Evolutionary conservation across 2,329 filamentous ascomycete species (phyloP), one percentile per base, ranked within the genome.

Genomic region (Rhynchosporium agropyri): DNA sequence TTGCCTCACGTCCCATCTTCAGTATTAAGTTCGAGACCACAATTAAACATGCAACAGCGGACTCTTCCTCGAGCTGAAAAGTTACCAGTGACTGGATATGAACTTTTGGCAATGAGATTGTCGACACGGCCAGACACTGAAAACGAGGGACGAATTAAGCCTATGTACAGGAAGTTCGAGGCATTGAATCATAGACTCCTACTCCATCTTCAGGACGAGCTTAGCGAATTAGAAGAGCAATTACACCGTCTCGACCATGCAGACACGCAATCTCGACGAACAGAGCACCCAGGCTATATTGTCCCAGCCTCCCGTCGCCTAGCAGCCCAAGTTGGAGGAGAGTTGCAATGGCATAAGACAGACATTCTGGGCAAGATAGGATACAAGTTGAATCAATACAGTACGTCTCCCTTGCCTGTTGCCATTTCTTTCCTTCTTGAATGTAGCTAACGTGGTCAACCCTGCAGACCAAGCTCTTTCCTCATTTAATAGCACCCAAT

Each of bases 111-210:
- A 1, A 79, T 82, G 2, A 81, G 80, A 55, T 73, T 90, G 4
- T 79, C 81, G 5, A 60, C 65, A 40, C 64, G 63, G 31, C 53
- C 67, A 69, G 66, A 58, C 36, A 56, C 55, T 1, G 68, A 75
- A 8, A 58, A 60, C 8, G 67, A 68, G 36, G 55, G 62, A 29
- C 63, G 62, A 0, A 72, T 74, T 54, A 72, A 71, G 51, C 91
- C 91, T 0, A 83, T 96, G 63, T 97, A 96, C 74, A 86, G 93
- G 49, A 88, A 88, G 62, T 97, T 97, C 71, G 88, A 91, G 73
- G 83, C 85, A 10, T 78, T 97, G 20, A 93, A 95, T 70, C 92
- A 96, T 73, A 87, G 93, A 2, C 78, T 96, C 2, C 78, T 97
- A 2, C 80, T 97, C 0, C 88, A 95, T 66, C 80, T 96, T 15